Evolutionary conservation across 1,139 yeast genomes (phyloP).

Genomic region (Citeromyces siamensis): DNA sequence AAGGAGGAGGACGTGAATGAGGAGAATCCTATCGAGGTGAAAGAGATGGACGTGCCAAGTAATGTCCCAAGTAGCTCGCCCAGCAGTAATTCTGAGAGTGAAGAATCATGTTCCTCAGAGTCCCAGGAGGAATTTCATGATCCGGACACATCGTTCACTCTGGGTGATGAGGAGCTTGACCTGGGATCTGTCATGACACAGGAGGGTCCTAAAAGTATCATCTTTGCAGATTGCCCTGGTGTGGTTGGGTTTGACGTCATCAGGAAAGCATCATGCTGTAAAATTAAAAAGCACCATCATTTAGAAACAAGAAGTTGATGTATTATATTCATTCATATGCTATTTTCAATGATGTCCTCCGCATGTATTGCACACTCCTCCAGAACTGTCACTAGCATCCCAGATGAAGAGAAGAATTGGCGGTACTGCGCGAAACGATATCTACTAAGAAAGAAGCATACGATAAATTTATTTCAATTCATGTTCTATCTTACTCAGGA

Average conservation of each 20-base stretch:
- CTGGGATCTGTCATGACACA: constrained; percentile 1
- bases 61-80: background rate
- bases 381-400: too few species aligned
- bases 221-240: background rate
- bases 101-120: background rate
- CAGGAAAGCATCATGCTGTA: constrained; percentile 3
- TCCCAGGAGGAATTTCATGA: background rate
- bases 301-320: background rate
- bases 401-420: too few species aligned
- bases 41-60: background rate
- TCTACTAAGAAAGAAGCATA: too few species aligned
- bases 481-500: constrained; percentile 35
- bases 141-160: background rate
- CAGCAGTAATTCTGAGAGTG: background rate
- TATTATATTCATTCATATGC: too few species aligned
- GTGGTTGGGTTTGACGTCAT: background rate
- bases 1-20: background rate
- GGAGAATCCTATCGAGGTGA: background rate
- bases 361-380: too few species aligned
- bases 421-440: too few species aligned
- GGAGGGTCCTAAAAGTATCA: background rate
- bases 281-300: background rate
- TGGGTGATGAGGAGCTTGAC: background rate
- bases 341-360: too few species aligned
- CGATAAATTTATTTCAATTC: constrained; percentile 4